Conservation (phyloP, 208 protist genomes). For the Vickermania spadyakhi region DNA sequence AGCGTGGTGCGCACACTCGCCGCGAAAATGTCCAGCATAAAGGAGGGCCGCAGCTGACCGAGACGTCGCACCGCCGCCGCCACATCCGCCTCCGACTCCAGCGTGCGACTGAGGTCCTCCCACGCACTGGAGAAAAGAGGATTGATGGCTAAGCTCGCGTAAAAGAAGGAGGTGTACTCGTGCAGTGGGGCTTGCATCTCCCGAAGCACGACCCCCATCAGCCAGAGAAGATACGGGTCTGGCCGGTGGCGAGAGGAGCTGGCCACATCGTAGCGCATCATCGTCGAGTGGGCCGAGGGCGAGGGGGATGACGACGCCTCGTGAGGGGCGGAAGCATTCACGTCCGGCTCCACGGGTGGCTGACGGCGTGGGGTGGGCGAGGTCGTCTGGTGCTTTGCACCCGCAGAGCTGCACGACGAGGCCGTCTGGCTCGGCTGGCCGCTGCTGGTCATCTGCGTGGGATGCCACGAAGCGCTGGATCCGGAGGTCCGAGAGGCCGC, state of each 20-base stretch:
- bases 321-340: constrained; percentile 5
- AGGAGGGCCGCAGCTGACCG: constrained; percentile 21
- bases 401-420: no score
- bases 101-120: constrained; percentile 60
- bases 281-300: constrained; percentile 2
- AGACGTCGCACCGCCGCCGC: neutral
- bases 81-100: constrained; percentile 38
- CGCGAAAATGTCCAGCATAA: constrained; percentile 69
- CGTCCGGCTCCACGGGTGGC: neutral
- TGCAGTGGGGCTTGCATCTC: constrained; percentile 58
- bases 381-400: no score
- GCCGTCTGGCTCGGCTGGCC: no score
- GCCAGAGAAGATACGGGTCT: constrained; percentile 80
- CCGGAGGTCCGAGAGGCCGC: no score
- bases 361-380: no score
- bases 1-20: constrained; percentile 45
- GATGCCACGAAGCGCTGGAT: no score
- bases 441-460: no score
- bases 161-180: constrained; percentile 56
- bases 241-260: constrained; percentile 5
- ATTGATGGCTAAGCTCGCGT: constrained; percentile 41
- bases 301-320: constrained; percentile 1
- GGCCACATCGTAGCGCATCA: neutral
- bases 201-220: constrained; percentile 71
- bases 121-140: constrained; percentile 78